Base-by-base conservation (phyloP, 108 stramenopile species). In the Schizochytrium sp. region DNA sequence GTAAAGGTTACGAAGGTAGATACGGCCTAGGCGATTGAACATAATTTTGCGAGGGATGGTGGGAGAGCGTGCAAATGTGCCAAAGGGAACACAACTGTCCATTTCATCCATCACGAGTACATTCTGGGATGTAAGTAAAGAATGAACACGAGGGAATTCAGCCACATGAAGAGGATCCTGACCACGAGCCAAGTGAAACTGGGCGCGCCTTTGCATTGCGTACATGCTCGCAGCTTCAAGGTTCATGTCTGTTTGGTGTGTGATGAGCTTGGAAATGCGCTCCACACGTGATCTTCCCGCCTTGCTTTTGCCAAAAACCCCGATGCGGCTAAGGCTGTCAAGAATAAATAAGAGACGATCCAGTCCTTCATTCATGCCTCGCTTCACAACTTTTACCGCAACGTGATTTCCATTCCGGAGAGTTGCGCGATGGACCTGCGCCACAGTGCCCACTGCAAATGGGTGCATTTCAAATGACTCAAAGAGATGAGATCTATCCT, bases 191-290 rank as follows among this genome's bases (percentile, higher is more conserved):
- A 13, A 15, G 1, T 72, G 72, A 41, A 13, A 15, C 41, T 1
- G 1, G 13, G 40, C 41, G 40, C 15, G 40, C 40, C 72, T 28
- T 41, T 72, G 72, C 72, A 72, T 72, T 15, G 72, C 72, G 40
- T 41, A 15, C 40, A 72, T 72, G 72, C 72, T 72, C 41, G 72
- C 72, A n/a, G 72, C 72, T 41, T 72, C 72, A 28, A 72, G 41
- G 15, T 41, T 72, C 0, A 72, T 13, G 41, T 72, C 72, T 41
- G 72, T 72, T 41, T 72, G 72, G 13, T 44, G 41, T 41, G 13
- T 15, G 42, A 72, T 15, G 40, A 72, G 13, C 72, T 17, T 44
- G 13, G 28, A 19, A 13, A 72, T n/a, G 17, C n/a, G 72, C 28
- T 44, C 40, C 28, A 44, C 41, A 15, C 72, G 72, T 13, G 17